phyloP scores from a whole-genome alignment of 176 grass and related monocot species.

The Phoenix roebelenii region DNA sequence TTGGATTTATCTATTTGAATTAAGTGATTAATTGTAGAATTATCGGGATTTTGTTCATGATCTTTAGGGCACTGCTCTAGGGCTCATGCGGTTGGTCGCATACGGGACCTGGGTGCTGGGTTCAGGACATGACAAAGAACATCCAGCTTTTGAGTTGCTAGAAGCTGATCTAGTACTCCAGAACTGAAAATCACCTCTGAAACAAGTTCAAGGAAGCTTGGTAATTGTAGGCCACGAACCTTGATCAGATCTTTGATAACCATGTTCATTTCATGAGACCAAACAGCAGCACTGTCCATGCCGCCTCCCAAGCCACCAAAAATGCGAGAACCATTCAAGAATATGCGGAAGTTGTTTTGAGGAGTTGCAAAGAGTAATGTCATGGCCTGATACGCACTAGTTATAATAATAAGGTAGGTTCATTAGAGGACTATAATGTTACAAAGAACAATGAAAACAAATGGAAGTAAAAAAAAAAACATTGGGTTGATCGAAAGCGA shows the following conservation, averaged over 20 bases:
- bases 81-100: too few species aligned
- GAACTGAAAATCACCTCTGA: constrained; percentile 52
- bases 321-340: constrained; percentile 58
- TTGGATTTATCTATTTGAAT: too few species aligned
- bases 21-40: too few species aligned
- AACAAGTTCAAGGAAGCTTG: constrained; percentile 55
- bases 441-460: too few species aligned
- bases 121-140: background rate
- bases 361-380: constrained; percentile 61
- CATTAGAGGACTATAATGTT: too few species aligned
- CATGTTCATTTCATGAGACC: constrained; percentile 28
- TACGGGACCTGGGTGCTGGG: too few species aligned
- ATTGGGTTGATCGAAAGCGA: too few species aligned
- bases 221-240: constrained; percentile 38
- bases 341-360: constrained; percentile 83
- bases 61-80: too few species aligned
- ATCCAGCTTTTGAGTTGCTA: constrained; percentile 74
- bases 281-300: constrained; percentile 20
- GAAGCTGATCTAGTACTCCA: constrained; percentile 42
- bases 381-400: constrained; percentile 22
- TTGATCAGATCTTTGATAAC: constrained; percentile 45
- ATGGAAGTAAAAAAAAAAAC: too few species aligned
- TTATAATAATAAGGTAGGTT: too few species aligned
- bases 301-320: constrained; percentile 75
- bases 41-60: too few species aligned